Conservation (phyloP, 805 yeast genomes). For the Ogataea paraovalis region DNA sequence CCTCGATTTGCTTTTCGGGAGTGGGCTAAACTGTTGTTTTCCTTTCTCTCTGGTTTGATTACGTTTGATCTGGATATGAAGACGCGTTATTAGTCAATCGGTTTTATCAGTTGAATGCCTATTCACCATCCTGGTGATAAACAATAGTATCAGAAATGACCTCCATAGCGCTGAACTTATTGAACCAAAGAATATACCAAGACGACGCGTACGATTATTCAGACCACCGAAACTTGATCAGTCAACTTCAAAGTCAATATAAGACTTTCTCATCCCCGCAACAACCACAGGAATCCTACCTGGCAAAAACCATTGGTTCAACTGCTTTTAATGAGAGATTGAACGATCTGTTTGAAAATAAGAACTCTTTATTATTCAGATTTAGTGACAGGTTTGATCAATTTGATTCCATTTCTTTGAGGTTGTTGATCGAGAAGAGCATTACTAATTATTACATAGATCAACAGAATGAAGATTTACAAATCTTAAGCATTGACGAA, state of each 20-base stretch:
- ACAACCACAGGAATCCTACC: neutral
- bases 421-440: conserved; percentile 16
- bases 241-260: conserved; percentile 13
- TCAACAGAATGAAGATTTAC: neutral
- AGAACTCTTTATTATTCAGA: conserved; percentile 6
- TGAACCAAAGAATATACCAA: neutral
- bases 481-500: conserved; percentile 12
- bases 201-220: conserved; percentile 4
- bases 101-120: no score
- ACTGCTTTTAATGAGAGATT: conserved; percentile 8
- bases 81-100: no score
- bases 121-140: no score
- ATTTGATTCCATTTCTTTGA: conserved; percentile 11
- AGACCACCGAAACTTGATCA: conserved; percentile 9
- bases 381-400: conserved; percentile 9
- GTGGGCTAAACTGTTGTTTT: no score
- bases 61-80: no score
- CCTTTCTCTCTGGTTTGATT: no score
- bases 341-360: conserved; percentile 9
- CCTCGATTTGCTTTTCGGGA: no score
- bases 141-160: no score
- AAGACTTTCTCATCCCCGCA: neutral
- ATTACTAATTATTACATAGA: conserved; percentile 14
- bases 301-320: neutral
- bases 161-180: neutral